Evolutionary conservation across 345 rosid genomes (phyloP), one percentile per base, ranked within the genome.

Genomic region (Gossypium arboreum): DNA sequence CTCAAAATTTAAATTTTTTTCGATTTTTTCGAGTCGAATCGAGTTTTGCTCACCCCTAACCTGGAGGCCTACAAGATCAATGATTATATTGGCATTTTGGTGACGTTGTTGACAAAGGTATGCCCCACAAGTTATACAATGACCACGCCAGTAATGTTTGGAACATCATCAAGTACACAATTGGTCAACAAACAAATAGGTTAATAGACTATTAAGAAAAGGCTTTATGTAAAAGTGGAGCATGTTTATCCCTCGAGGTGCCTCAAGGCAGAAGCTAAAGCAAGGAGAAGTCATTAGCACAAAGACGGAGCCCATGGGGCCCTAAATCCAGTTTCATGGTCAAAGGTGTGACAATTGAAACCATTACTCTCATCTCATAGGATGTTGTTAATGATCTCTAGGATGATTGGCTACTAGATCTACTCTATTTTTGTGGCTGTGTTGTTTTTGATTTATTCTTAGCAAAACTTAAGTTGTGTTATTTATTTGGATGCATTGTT

Each of bases 61-160:
- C 22, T 20, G 22, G 79, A 81, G 73, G 85, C 87, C 48, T 90
- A 79, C 84, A 90, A 84, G 86, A 73, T 88, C 80, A 90, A 89
- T 9, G 89, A 90, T 34, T 77, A 81, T 51, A 90, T 90, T 12
- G 92, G 88, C 58, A 12, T 90, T 75, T 86, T 88, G 82, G 94
- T 88, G 94, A 89, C 75, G 89, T 92, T 75, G 65, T 90, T 68
- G 91, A 88, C 79, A 90, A 90, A 86, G 94, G 92, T 39, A 90
- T 90, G 92, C 90, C 94, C 51, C 91, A 90, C 76, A 90, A 90
- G 81, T 90, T 86, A 85, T 90, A 90, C 80, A 92, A 90, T 43
- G 94, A 91, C 12, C 91, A 92, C 60, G 86, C 92, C 3, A 92
- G 88, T n/a, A 84, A 83, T 48, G 88, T 90, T 74, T 90, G 92